These are phyloP conservation scores for Calonectria crousiana DNA, from an alignment of 2,329 filamentous ascomycete species.

Conservation along the genomic window DNA sequence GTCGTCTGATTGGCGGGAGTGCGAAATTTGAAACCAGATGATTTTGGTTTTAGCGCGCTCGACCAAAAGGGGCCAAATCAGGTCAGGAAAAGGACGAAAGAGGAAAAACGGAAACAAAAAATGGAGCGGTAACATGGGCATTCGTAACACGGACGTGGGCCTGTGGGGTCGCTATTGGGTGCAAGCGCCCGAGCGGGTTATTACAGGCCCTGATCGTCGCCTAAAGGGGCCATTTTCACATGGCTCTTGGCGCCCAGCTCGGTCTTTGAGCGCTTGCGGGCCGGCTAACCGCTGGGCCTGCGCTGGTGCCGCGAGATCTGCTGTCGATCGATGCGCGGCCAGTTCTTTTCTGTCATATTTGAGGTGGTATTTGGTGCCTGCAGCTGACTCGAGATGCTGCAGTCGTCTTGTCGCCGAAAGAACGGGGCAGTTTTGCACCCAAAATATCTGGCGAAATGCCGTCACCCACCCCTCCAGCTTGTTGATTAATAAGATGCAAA, in stretches of 20 bases:
- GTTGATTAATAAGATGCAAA: background rate
- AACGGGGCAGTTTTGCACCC: background rate
- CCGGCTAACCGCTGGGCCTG: background rate
- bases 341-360: background rate
- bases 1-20: background rate
- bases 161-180: background rate
- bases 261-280: background rate
- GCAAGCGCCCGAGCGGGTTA: background rate
- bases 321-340: constrained; percentile 1
- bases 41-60: background rate
- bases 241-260: background rate
- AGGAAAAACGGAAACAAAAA: background rate
- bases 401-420: background rate
- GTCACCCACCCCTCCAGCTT: background rate
- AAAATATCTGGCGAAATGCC: background rate
- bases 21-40: background rate
- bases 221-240: background rate
- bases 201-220: background rate
- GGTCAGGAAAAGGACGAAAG: background rate
- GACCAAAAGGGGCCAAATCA: background rate
- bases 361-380: background rate
- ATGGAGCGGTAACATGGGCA: background rate
- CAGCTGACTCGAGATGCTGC: background rate
- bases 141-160: background rate
- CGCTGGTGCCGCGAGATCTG: background rate